Evolutionary conservation across 768 basidiomycete genomes (phyloP).

Genomic region (Tylopilus subfusipes): DNA sequence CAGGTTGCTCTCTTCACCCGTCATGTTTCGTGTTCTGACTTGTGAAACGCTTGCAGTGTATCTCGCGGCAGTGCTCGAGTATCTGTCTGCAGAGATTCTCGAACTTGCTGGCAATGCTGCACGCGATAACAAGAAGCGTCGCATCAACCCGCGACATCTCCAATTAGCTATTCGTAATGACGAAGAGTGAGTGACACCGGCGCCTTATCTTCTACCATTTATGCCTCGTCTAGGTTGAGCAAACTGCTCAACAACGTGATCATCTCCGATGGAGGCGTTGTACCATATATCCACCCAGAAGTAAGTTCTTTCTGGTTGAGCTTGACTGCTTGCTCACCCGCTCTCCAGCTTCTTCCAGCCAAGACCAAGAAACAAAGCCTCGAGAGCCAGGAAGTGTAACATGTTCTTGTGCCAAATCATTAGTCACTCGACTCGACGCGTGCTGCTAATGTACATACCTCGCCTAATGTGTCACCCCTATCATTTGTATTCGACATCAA

Average conservation of each 20-base stretch:
- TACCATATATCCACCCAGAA: constrained; percentile 49
- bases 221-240: constrained; percentile 28
- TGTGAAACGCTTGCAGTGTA: constrained; percentile 37
- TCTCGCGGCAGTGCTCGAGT: constrained; percentile 59
- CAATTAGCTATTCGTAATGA: constrained; percentile 66
- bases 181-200: constrained; percentile 38
- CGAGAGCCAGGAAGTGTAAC: constrained; percentile 32
- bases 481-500: not conserved
- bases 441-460: constrained; percentile 8
- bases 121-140: constrained; percentile 55
- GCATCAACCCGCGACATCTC: constrained; percentile 63
- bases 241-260: constrained; percentile 45
- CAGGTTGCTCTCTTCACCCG: constrained; percentile 43
- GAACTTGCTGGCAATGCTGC: constrained; percentile 59
- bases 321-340: not conserved
- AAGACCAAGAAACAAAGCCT: constrained; percentile 32
- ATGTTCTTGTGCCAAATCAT: too few relatives aligned
- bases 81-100: constrained; percentile 61
- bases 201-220: not conserved
- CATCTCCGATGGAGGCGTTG: constrained; percentile 63
- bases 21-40: not conserved
- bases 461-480: not conserved
- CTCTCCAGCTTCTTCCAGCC: constrained; percentile 27
- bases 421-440: too few relatives aligned
- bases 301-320: constrained; percentile 21